phyloP scores from a whole-genome alignment of 2,329 filamentous ascomycete species.

The Colletotrichum neosansevieriae region DNA sequence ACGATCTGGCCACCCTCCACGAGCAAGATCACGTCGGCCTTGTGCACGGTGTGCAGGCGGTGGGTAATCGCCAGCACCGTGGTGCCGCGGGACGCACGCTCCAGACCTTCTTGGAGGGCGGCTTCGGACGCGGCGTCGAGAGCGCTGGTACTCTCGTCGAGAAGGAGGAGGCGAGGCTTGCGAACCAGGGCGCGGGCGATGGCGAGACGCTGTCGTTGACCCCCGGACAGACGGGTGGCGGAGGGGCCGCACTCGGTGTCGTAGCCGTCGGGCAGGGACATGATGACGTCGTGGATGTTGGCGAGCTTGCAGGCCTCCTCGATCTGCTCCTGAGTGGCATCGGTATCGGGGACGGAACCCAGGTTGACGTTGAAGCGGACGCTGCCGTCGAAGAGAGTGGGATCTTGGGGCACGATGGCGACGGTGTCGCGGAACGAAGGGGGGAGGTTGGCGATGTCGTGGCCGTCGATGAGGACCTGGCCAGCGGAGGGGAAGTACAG shows the following conservation, averaged over 20 bases:
- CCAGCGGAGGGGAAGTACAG: constrained; percentile 66
- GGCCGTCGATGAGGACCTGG: constrained; percentile 63
- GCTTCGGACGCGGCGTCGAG: constrained; percentile 79
- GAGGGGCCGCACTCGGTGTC: constrained; percentile 77
- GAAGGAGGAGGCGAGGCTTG: constrained; percentile 77
- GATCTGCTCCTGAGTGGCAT: constrained; percentile 70
- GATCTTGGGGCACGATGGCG: constrained; percentile 69
- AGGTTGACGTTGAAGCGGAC: constrained; percentile 68
- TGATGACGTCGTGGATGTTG: constrained; percentile 78
- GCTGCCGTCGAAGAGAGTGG: constrained; percentile 68
- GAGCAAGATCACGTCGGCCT: constrained; percentile 69
- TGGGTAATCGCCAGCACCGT: constrained; percentile 72
- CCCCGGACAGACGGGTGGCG: constrained; percentile 80
- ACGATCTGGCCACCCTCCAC: constrained; percentile 59
- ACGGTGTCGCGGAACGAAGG: constrained; percentile 63
- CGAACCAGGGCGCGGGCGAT: constrained; percentile 83
- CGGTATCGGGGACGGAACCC: constrained; percentile 65
- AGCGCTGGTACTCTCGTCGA: constrained; percentile 86
- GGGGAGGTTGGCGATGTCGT: constrained; percentile 53
- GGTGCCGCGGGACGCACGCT: constrained; percentile 65
- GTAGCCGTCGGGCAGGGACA: constrained; percentile 72
- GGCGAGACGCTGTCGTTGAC: constrained; percentile 81
- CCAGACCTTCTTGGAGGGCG: constrained; percentile 74
- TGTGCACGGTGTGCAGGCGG: constrained; percentile 66
- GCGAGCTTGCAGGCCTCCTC: constrained; percentile 75